phyloP scores from a whole-genome alignment of 2,329 filamentous ascomycete genomes.

The Aspergillus aculeatus region DNA sequence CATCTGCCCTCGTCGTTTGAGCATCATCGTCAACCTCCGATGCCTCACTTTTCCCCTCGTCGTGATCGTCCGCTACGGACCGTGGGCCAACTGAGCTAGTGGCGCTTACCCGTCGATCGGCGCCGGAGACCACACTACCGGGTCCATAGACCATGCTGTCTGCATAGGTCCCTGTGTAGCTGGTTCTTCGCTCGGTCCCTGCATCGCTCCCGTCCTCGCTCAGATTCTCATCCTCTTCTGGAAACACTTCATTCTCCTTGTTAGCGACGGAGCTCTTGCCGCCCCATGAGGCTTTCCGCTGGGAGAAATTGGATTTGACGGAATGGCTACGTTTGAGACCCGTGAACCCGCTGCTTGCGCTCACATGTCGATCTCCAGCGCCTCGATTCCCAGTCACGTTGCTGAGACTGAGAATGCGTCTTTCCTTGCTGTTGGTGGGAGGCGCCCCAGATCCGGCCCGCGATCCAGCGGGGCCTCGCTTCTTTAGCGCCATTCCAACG shows the following conservation, averaged over 20 bases:
- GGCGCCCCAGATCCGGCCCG: slow-evolving; percentile 45
- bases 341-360: slow-evolving; percentile 44
- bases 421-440: slow-evolving; percentile 54
- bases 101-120: slow-evolving; percentile 41
- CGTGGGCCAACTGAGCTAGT: slow-evolving; percentile 35
- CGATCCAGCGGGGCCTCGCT: slow-evolving; percentile 49
- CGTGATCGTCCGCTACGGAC: slow-evolving; percentile 26
- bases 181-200: slow-evolving; percentile 45
- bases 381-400: slow-evolving; percentile 76
- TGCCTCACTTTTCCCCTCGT: slow-evolving; percentile 14
- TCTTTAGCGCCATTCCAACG: slow-evolving; percentile 52
- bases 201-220: slow-evolving; percentile 51
- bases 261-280: slow-evolving; percentile 47
- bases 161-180: slow-evolving; percentile 43
- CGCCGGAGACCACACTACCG: slow-evolving; percentile 41
- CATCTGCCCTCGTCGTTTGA: slow-evolving; percentile 19
- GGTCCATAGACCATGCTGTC: slow-evolving; percentile 44
- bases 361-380: slow-evolving; percentile 32
- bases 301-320: slow-evolving; percentile 62
- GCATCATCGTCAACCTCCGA: slow-evolving; percentile 12
- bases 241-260: slow-evolving; percentile 64
- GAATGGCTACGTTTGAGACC: slow-evolving; percentile 76
- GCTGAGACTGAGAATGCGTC: slow-evolving; percentile 85
- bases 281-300: slow-evolving; percentile 71
- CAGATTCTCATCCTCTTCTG: slow-evolving; percentile 61